These are phyloP conservation scores for Aspergillus japonicus DNA, from an alignment of 2,329 filamentous ascomycete genomes.

Conservation along the genomic window DNA sequence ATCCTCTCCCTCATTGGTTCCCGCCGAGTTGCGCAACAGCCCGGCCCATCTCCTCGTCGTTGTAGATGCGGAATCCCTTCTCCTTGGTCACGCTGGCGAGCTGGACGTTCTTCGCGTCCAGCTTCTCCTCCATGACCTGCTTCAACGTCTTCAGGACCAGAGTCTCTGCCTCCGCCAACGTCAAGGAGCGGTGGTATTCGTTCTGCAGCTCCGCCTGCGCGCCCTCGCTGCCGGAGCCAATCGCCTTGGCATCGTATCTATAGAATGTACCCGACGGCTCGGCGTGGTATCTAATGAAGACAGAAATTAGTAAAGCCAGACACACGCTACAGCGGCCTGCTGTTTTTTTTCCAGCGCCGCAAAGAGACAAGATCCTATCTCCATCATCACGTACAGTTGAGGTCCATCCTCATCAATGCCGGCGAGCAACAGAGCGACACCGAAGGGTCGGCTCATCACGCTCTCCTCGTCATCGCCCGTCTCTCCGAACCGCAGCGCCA, in stretches of 20 bases:
- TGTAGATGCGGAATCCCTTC: conserved; percentile 97
- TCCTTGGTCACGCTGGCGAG: conserved; percentile 96
- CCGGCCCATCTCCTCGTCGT: conserved; percentile 91
- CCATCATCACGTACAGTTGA: conserved; percentile 63
- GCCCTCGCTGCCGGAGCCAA: conserved; percentile 94
- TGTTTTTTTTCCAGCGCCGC: background rate
- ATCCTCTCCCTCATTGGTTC: conserved; percentile 39
- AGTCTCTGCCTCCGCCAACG: conserved; percentile 87
- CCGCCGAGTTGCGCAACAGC: conserved; percentile 71
- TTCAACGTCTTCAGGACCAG: conserved; percentile 96
- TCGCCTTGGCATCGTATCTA: conserved; percentile 97
- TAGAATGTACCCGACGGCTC: conserved; percentile 98
- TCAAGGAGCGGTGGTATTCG: conserved; percentile 97
- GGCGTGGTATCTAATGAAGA: conserved; percentile 72
- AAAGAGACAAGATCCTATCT: background rate
- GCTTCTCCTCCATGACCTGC: conserved; percentile 99
- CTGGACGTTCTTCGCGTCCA: conserved; percentile 98
- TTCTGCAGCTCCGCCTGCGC: conserved; percentile 98
- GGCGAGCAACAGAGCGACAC: conserved; percentile 92
- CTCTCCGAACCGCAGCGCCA: conserved; percentile 94
- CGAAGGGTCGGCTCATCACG: conserved; percentile 97
- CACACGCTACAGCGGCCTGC: background rate
- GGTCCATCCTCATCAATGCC: conserved; percentile 97
- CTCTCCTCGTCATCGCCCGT: conserved; percentile 96
- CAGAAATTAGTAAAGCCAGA: background rate